Percentiles rank a stretch among this genome's conserved stretches.
Conservation (phyloP, 2,329 filamentous ascomycete genomes). For the Scorias spongiosa region DNA sequence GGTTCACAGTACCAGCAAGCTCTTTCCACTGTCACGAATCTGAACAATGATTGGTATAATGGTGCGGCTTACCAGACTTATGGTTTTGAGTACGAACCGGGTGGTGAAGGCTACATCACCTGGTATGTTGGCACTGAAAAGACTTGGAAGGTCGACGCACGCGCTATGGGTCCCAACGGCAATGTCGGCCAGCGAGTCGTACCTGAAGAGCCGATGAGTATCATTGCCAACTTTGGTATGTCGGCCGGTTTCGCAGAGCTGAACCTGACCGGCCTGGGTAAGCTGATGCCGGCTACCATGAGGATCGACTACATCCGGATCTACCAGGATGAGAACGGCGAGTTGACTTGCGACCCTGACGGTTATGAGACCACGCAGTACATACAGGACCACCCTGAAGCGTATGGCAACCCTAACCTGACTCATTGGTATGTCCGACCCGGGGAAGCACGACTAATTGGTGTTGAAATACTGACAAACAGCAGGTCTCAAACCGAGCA, state of each 20-base stretch:
- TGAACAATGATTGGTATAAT: conserved; percentile 54
- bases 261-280: conserved; percentile 40
- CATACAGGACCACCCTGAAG: conserved; percentile 44
- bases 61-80: conserved; percentile 48
- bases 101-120: conserved; percentile 43
- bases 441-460: neutral
- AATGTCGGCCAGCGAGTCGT: conserved; percentile 52
- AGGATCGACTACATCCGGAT: conserved; percentile 56
- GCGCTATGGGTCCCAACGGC: conserved; percentile 50
- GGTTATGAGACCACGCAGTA: conserved; percentile 54
- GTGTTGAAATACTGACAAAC: conserved; percentile 1
- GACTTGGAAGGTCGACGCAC: conserved; percentile 47
- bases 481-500: conserved; percentile 35
- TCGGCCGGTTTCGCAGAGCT: conserved; percentile 48
- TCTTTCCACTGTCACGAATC: conserved; percentile 43
- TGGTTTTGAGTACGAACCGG: conserved; percentile 49
- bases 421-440: conserved; percentile 41
- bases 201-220: conserved; percentile 50
- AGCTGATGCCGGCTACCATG: conserved; percentile 47
- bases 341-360: conserved; percentile 51
- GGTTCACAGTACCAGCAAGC: conserved; percentile 50
- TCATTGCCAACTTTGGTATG: conserved; percentile 59
- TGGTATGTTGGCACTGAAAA: conserved; percentile 53
- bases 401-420: conserved; percentile 49
- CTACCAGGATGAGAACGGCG: conserved; percentile 46